Evolutionary conservation across 73 alveolate species (phyloP).

Genomic region (Durusdinium trenchii): DNA sequence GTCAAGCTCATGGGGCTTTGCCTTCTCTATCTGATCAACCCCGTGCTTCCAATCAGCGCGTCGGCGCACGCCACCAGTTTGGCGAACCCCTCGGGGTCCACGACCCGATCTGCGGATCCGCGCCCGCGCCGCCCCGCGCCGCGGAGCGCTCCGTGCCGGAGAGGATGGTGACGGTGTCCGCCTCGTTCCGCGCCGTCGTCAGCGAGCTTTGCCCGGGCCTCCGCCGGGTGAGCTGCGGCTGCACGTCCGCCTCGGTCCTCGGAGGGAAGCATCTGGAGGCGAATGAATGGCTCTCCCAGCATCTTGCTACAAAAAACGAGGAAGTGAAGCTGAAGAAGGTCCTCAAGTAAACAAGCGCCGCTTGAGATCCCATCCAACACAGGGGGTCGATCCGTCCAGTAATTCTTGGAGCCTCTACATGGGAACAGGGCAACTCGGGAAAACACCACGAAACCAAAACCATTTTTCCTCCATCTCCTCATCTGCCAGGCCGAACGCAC

Average conservation of each 20-base stretch:
- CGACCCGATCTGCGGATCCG: too few species aligned
- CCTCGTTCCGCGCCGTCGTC: constrained; percentile 97
- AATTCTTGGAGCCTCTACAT: too few species aligned
- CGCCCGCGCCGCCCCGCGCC: constrained; percentile 66
- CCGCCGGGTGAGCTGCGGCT: constrained; percentile 97
- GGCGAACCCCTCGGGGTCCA: too few species aligned
- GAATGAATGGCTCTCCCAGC: not conserved
- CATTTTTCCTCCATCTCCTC: not conserved
- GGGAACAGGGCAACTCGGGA: not conserved
- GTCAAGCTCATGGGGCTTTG: not conserved
- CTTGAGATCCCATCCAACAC: too few species aligned
- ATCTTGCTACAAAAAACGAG: not conserved
- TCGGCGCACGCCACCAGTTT: too few species aligned
- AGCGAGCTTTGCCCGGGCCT: constrained; percentile 98
- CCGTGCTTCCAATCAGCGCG: too few species aligned
- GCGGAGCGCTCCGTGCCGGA: constrained; percentile 92
- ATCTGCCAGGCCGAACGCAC: not conserved
- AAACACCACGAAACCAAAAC: not conserved
- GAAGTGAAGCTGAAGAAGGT: too few species aligned
- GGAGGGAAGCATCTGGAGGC: not conserved
- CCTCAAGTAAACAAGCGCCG: too few species aligned
- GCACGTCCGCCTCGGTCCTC: constrained; percentile 96
- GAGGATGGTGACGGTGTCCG: constrained; percentile 96
- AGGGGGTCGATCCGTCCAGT: not conserved
- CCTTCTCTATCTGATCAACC: too few species aligned